Evolutionary conservation across 768 basidiomycete genomes (phyloP).

Genomic region (Floccularia luteovirens): DNA sequence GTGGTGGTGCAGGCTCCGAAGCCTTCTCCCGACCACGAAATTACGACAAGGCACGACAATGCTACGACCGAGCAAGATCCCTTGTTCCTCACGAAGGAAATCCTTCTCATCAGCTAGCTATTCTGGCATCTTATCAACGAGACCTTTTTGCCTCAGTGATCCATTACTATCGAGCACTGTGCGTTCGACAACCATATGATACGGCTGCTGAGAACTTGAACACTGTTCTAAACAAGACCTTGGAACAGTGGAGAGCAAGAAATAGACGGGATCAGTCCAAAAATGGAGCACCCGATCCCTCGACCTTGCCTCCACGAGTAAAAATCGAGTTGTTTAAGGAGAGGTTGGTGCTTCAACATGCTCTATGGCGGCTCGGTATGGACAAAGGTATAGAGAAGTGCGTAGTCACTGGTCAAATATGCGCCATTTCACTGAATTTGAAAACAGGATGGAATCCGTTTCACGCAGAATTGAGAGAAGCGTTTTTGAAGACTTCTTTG

Average conservation of each 20-base stretch:
- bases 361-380: slow-evolving; percentile 52
- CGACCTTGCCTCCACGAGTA: slow-evolving; percentile 34
- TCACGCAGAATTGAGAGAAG: slow-evolving; percentile 36
- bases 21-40: slow-evolving; percentile 50
- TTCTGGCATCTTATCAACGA: slow-evolving; percentile 76
- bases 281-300: slow-evolving; percentile 18
- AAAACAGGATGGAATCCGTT: slow-evolving; percentile 39
- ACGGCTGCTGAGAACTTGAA: slow-evolving; percentile 83
- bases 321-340: slow-evolving; percentile 64
- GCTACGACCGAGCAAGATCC: slow-evolving; percentile 80
- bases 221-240: slow-evolving; percentile 56
- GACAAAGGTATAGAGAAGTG: slow-evolving; percentile 57
- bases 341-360: slow-evolving; percentile 70
- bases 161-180: slow-evolving; percentile 89
- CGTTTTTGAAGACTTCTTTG: slow-evolving; percentile 48
- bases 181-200: slow-evolving; percentile 79
- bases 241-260: slow-evolving; percentile 50
- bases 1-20: slow-evolving; percentile 42
- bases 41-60: slow-evolving; percentile 68
- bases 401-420: slow-evolving; percentile 15
- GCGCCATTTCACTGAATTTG: slow-evolving; percentile 6
- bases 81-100: slow-evolving; percentile 89
- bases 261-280: slow-evolving; percentile 30
- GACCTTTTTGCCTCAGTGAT: slow-evolving; percentile 77
- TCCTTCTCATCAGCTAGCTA: slow-evolving; percentile 93